Conservation (phyloP, 169 alveolate genomes). For the Plasmodium coatneyi region DNA sequence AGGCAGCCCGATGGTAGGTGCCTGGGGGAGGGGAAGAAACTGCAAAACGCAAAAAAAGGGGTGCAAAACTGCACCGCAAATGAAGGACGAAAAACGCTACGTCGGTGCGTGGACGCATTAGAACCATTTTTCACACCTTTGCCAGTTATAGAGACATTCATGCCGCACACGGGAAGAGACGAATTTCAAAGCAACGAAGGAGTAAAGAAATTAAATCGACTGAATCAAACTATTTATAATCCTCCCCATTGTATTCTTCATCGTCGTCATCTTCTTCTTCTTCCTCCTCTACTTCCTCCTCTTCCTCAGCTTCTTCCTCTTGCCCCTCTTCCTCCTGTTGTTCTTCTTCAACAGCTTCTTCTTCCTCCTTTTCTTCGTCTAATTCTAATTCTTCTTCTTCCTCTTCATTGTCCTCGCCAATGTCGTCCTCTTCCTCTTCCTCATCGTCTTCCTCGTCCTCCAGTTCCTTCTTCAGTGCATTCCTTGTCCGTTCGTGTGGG, state of each 20-base stretch:
- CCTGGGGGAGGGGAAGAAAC: background rate
- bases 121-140: background rate
- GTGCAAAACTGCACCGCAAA: background rate
- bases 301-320: conserved; percentile 3
- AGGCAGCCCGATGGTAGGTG: background rate
- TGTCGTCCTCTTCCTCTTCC: conserved; percentile 10
- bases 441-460: conserved; percentile 27
- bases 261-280: conserved; percentile 16
- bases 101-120: background rate
- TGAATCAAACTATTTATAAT: background rate
- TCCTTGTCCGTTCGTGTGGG: conserved; percentile 62
- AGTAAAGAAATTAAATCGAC: background rate
- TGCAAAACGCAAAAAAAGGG: background rate
- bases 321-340: background rate
- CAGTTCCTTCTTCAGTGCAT: conserved; percentile 23
- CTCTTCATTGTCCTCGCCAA: background rate
- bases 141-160: background rate
- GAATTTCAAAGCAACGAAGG: background rate
- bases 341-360: background rate
- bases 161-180: background rate
- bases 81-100: background rate
- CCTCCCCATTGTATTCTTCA: conserved; percentile 11
- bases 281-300: background rate
- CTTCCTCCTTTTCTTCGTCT: conserved; percentile 14
- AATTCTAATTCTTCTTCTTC: conserved; percentile 20